Base-by-base conservation (phyloP, 352 stramenopile species). In the Hyaloperonospora arabidopsidis region DNA sequence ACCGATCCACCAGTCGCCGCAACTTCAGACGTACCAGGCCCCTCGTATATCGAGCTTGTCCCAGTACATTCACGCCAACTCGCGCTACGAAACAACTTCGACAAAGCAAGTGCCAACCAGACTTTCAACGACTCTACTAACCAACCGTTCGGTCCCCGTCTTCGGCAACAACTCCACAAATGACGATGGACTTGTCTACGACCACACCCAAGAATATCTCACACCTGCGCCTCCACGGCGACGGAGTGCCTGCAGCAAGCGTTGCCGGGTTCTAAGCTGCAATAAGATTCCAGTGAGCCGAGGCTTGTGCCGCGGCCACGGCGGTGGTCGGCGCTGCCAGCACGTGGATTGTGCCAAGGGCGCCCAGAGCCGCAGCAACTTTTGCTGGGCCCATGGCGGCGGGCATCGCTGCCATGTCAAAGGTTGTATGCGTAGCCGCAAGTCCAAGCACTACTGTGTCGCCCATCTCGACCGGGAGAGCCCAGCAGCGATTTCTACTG, bases 381-480 rank as follows among this genome's bases (percentile, higher is more conserved):
- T 76, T 32, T 87, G 77, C 59, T 84, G 76, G 70, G 71, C 72
- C 0, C 77, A 87, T 57, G 77, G 77, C 8, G 77, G 74, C 28
- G 75, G 77, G 32, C 70, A 84, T 41, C 74, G 75, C n/a, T 87
- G 77, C 41, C 68, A 84, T 40, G 75, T 76, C 8, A 72, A 74
- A 47, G 52, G 57, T 45, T 87, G 77, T 61, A 75, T 78, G 65
- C 73, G 72, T 22, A 81, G 65, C 48, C 61, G 77, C 59, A 80
- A 84, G 72, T 70, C 76, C 22, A 80, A 80, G 65, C 66, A 71
- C 32, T 84, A 79, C 63, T 87, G 76, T 50, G 72, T 84, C 17
- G 66, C 67, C 2, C 75, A 86, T 59, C 49, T 82, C 11, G 70
- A 68, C 52, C 79, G 66, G 70, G 70, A 79, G 28, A 59, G 38